Evolutionary conservation across 495 filamentous ascomycete genomes (phyloP).

Genomic region (Articulospora tetracladia): DNA sequence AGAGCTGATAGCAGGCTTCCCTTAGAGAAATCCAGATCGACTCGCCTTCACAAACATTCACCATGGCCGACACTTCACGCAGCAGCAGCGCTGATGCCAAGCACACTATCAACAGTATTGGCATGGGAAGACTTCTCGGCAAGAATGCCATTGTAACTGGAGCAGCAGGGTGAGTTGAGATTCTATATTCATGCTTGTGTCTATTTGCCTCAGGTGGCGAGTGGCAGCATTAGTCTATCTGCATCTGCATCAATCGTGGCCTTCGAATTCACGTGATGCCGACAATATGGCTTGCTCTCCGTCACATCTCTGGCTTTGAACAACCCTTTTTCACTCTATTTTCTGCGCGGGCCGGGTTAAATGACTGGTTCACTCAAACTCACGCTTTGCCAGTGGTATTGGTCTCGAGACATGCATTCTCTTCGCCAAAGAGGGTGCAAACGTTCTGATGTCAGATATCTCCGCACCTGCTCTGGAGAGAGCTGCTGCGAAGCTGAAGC

Average conservation of each 20-base stretch:
- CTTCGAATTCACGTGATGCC: too few relatives aligned
- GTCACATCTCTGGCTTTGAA: too few relatives aligned
- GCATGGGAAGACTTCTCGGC: slow-evolving; percentile 66
- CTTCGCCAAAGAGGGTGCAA: slow-evolving; percentile 86
- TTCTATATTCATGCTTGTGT: background rate
- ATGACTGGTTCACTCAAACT: too few relatives aligned
- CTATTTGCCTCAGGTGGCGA: background rate
- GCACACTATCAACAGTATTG: slow-evolving; percentile 27
- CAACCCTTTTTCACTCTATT: too few relatives aligned
- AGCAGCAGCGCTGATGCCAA: slow-evolving; percentile 12
- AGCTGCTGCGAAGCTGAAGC: slow-evolving; percentile 64
- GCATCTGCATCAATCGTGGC: too few relatives aligned
- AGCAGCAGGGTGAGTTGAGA: slow-evolving; percentile 71
- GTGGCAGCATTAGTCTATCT: background rate
- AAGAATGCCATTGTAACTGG: slow-evolving; percentile 96
- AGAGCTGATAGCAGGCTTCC: background rate
- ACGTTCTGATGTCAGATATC: slow-evolving; percentile 82
- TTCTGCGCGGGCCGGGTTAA: too few relatives aligned
- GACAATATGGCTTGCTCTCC: too few relatives aligned
- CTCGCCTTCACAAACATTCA: background rate
- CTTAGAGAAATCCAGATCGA: background rate
- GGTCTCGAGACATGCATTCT: slow-evolving; percentile 93
- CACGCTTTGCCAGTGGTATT: slow-evolving; percentile 63
- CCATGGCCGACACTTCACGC: slow-evolving; percentile 14
- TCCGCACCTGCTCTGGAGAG: slow-evolving; percentile 67